These are phyloP conservation scores for Hirschfeldia incana DNA, from an alignment of 345 rosid species.

Conservation along the genomic window DNA sequence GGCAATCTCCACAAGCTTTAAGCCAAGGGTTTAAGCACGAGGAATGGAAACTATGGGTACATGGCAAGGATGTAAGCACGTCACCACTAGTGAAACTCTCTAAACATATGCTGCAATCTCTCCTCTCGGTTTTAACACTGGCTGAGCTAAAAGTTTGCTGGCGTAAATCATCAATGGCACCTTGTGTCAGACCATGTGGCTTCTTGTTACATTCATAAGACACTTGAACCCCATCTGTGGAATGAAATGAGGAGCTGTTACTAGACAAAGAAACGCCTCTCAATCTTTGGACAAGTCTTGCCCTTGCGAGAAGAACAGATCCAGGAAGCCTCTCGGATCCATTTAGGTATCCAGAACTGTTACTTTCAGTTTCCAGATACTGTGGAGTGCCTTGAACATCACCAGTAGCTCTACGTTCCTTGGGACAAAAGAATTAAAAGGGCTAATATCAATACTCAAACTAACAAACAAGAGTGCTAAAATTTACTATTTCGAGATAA, in stretches of 20 bases:
- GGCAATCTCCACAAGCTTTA: slow-evolving; percentile 86
- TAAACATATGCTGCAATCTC: slow-evolving; percentile 61
- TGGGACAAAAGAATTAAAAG: neutral
- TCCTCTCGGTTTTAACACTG: slow-evolving; percentile 31
- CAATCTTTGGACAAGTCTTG: slow-evolving; percentile 86
- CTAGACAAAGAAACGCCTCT: slow-evolving; percentile 69
- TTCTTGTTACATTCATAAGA: slow-evolving; percentile 44
- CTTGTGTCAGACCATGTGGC: slow-evolving; percentile 77
- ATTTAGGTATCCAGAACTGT: slow-evolving; percentile 42
- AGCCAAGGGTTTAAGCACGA: slow-evolving; percentile 88
- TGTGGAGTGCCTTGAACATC: slow-evolving; percentile 49
- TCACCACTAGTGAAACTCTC: slow-evolving; percentile 74
- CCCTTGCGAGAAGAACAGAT: slow-evolving; percentile 87
- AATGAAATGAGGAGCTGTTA: slow-evolving; percentile 47
- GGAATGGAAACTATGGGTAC: slow-evolving; percentile 72
- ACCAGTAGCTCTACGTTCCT: slow-evolving; percentile 55
- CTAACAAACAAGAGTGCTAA: neutral
- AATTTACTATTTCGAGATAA: neutral
- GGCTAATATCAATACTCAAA: neutral
- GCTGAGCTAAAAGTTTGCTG: slow-evolving; percentile 48
- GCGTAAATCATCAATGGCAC: slow-evolving; percentile 51
- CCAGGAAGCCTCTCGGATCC: slow-evolving; percentile 74
- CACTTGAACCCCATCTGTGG: slow-evolving; percentile 5
- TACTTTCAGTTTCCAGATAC: slow-evolving; percentile 45
- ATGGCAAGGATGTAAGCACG: slow-evolving; percentile 55